Conservation (phyloP, 768 basidiomycete genomes). For the Tulasnella sp. region DNA sequence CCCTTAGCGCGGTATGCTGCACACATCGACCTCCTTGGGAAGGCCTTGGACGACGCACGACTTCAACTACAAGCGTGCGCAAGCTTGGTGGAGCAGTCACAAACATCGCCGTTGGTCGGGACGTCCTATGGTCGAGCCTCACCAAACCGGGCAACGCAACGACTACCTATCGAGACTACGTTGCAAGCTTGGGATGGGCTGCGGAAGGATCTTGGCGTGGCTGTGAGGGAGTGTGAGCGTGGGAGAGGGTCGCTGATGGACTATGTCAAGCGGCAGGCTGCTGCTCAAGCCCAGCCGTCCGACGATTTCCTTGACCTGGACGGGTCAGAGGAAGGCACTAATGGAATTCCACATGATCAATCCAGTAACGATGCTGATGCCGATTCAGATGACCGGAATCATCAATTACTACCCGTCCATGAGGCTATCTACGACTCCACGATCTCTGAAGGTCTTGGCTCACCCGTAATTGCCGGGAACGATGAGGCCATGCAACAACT, state of each 20-base stretch:
- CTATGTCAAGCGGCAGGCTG: conserved; percentile 3
- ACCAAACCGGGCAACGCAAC: not conserved
- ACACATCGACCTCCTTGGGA: conserved; percentile 60
- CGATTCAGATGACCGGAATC: conserved; percentile 16
- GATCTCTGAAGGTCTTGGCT: not conserved
- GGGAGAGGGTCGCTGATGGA: conserved; percentile 48
- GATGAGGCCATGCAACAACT: conserved; percentile 54
- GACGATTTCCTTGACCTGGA: conserved; percentile 29
- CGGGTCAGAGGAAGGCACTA: conserved; percentile 12
- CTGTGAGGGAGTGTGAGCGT: conserved; percentile 72
- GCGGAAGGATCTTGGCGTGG: conserved; percentile 64
- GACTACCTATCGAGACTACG: conserved; percentile 25
- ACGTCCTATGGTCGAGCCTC: not conserved
- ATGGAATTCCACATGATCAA: conserved; percentile 8
- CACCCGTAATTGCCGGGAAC: conserved; percentile 8
- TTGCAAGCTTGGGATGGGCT: conserved; percentile 65
- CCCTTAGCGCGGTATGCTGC: conserved; percentile 58
- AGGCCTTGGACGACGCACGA: conserved; percentile 60
- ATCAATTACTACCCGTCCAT: conserved; percentile 5
- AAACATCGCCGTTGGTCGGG: not conserved
- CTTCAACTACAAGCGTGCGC: conserved; percentile 58
- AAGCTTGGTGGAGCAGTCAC: conserved; percentile 15
- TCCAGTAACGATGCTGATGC: conserved; percentile 13
- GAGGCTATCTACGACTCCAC: conserved; percentile 5
- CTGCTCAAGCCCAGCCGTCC: not conserved